Evolutionary conservation across 768 basidiomycete species (phyloP).

Genomic region (Mycena belliarum): DNA sequence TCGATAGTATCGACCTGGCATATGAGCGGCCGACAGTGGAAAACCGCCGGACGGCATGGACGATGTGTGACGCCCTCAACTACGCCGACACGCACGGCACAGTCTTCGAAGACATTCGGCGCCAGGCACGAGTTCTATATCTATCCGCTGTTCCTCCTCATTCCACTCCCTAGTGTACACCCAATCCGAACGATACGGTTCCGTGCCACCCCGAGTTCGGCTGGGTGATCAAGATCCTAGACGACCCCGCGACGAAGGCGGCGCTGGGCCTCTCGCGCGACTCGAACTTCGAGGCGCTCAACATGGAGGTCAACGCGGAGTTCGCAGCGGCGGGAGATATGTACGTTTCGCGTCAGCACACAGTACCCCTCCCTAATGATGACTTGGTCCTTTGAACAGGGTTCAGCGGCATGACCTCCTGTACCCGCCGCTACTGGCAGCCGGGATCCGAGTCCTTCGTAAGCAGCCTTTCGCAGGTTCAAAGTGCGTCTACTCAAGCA

Average conservation of each 20-base stretch:
- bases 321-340: conserved; percentile 23
- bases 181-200: conserved; percentile 5
- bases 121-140: conserved; percentile 11
- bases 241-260: conserved; percentile 15
- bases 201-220: conserved; percentile 11
- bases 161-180: background rate
- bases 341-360: conserved; percentile 9
- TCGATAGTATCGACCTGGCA: conserved; percentile 25
- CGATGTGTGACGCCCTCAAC: conserved; percentile 6
- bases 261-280: conserved; percentile 21
- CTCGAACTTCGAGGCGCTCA: conserved; percentile 19
- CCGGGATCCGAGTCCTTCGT: background rate
- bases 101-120: conserved; percentile 22
- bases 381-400: too few relatives aligned
- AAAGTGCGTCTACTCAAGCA: background rate
- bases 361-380: background rate
- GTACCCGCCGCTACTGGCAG: conserved; percentile 27
- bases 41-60: conserved; percentile 11
- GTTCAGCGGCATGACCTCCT: conserved; percentile 22
- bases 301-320: conserved; percentile 10
- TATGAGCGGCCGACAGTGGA: conserved; percentile 13
- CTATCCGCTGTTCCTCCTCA: background rate
- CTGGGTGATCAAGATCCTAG: conserved; percentile 20
- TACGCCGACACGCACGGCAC: conserved; percentile 20
- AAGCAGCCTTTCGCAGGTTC: background rate